phyloP scores from a whole-genome alignment of 495 filamentous ascomycete genomes.

The Tuber brumale region DNA sequence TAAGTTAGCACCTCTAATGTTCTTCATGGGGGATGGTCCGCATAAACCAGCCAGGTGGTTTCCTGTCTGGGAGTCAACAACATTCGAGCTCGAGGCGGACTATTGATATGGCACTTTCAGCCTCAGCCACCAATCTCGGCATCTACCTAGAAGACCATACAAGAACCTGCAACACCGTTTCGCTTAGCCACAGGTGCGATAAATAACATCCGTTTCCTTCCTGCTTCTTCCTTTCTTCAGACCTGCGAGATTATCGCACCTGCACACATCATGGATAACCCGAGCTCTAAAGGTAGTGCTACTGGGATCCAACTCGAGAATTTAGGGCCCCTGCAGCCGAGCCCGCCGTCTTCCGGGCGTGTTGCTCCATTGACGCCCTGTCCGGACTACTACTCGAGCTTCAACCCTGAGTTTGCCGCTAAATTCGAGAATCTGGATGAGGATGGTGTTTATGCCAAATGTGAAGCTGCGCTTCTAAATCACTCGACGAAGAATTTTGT shows the following conservation, averaged over 20 bases:
- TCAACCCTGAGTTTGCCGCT: slow-evolving; percentile 10
- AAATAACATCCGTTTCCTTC: background rate
- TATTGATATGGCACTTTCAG: background rate
- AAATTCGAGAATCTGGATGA: slow-evolving; percentile 52
- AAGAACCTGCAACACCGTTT: background rate
- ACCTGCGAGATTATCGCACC: background rate
- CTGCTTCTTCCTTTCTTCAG: background rate
- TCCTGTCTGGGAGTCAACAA: background rate
- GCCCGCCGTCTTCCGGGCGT: slow-evolving; percentile 3
- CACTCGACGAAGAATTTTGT: slow-evolving; percentile 52
- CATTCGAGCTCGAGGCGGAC: background rate
- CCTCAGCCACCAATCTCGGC: background rate
- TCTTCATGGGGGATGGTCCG: background rate
- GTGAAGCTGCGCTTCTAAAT: slow-evolving; percentile 43
- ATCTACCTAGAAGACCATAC: background rate
- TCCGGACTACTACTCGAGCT: slow-evolving; percentile 23
- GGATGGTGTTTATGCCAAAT: slow-evolving; percentile 41
- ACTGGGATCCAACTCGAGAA: slow-evolving; percentile 22
- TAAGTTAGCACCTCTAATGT: background rate
- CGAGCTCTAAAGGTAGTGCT: background rate
- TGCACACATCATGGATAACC: background rate
- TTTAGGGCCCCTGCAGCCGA: slow-evolving; percentile 2
- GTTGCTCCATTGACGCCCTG: slow-evolving; percentile 10
- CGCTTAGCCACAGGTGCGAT: background rate
- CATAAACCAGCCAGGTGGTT: background rate